Base-by-base conservation (phyloP, 225 moss, liverwort and hornwort species). In the Rhytidiadelphus loreus region DNA sequence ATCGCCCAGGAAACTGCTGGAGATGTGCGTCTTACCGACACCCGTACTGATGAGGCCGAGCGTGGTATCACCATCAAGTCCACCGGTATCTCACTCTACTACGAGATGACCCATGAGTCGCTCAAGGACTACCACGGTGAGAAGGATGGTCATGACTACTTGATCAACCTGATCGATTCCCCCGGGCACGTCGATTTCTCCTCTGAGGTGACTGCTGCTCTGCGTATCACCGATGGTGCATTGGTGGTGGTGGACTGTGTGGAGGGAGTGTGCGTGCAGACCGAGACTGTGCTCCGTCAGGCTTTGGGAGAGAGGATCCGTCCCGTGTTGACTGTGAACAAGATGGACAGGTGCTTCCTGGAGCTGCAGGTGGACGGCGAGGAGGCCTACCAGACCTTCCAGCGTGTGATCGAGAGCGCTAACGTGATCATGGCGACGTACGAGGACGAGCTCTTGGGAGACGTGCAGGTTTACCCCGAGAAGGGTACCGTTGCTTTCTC, bases 381-480 rank as follows among this genome's bases (percentile, higher is more conserved):
- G 87, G 88, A 90, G 85, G 92, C 92, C 19, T 92, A 91, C 63
- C 89, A 89, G 91, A 88, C 91, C 16, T 91, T 92, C 85, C 92
- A 88, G 87, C 90, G 89, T 58, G 92, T 91, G 86, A 92, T 92
- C 58, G 92, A 92, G 92, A 91, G 87, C 77, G 91, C 88, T 32
- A 92, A 92, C 83, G 92, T 92, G 90, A 88, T 92, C 73, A 91
- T 91, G 89, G 92, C 92, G 62, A 92, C 91, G 13, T 87, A 94
- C 58, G 95, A 95, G 93, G 95, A 95, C 71, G 90, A 20, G 44
- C 92, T 95, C 4, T 77, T 95, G 88, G 95, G 95, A 57, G 95
- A 95, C 25, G 95, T 95, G 93, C 93, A 95, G 91, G 95, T 95
- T 77, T 93, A 93, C 60, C 93, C 93, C 7, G 95, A 95, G 95